Evolutionary conservation across 2,329 filamentous ascomycete species (phyloP).

Genomic region (Diaporthe caulivora): DNA sequence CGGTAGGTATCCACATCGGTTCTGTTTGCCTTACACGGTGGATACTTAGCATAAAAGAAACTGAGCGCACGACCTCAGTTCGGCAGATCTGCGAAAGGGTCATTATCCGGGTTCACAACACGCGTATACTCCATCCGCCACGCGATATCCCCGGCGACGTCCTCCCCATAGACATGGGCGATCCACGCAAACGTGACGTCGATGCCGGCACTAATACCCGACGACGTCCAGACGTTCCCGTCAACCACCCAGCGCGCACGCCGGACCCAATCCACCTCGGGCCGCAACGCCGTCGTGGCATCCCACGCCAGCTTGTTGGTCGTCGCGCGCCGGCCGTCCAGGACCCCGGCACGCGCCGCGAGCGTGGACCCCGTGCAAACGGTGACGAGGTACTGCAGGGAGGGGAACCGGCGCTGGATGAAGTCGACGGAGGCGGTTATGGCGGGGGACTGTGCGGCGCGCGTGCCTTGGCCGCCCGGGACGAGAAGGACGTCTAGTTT

Average conservation of each 20-base stretch:
- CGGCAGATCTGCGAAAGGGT: conserved; percentile 63
- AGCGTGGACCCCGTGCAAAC: conserved; percentile 70
- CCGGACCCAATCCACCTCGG: conserved; percentile 62
- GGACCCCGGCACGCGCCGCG: conserved; percentile 62
- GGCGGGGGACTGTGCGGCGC: conserved; percentile 40
- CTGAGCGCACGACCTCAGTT: not conserved
- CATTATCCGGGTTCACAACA: conserved; percentile 60
- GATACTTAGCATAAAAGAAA: not conserved
- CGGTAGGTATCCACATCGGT: too few relatives aligned
- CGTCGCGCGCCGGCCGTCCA: conserved; percentile 67
- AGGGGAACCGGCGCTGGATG: conserved; percentile 52
- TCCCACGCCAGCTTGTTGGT: conserved; percentile 67
- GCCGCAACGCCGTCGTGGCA: conserved; percentile 53
- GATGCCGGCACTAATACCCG: conserved; percentile 71
- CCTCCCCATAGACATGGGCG: conserved; percentile 64
- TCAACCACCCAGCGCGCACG: conserved; percentile 70
- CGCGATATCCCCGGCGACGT: conserved; percentile 61
- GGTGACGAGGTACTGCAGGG: conserved; percentile 63
- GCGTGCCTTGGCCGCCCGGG: conserved; percentile 70
- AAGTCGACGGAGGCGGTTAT: conserved; percentile 50
- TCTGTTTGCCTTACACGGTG: not conserved
- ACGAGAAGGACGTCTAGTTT: conserved; percentile 73
- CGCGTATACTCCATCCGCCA: conserved; percentile 70
- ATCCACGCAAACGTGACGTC: conserved; percentile 72
- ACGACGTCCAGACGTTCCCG: conserved; percentile 70